Evolutionary conservation across 208 protist species (phyloP).

Genomic region (Naegleria lovaniensis): DNA sequence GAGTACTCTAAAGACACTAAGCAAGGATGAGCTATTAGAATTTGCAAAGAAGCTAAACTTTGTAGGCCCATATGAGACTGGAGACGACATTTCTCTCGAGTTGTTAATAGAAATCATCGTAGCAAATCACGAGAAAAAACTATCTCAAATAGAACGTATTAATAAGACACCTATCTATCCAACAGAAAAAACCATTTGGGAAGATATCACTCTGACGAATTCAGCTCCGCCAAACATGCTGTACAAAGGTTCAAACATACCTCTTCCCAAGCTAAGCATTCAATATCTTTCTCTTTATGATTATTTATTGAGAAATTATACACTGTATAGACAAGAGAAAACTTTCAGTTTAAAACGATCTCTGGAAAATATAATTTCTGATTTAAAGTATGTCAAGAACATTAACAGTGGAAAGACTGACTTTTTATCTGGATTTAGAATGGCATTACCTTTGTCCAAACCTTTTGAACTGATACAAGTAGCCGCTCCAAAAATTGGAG

Average conservation of each 20-base stretch:
- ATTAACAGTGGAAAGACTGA: neutral
- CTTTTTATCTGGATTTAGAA: neutral
- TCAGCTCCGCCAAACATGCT: neutral
- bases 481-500: neutral
- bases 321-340: neutral
- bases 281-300: conserved; percentile 9
- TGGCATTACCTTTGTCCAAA: neutral
- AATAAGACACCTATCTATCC: neutral
- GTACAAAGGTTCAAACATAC: neutral
- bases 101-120: conserved; percentile 23
- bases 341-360: neutral
- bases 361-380: neutral
- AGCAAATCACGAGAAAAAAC: neutral
- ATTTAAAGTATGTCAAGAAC: neutral
- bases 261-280: neutral
- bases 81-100: neutral
- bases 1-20: neutral
- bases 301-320: neutral
- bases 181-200: neutral
- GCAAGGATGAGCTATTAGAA: neutral
- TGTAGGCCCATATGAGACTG: neutral
- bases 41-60: neutral
- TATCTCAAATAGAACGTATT: neutral
- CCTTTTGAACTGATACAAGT: neutral
- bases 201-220: neutral